phyloP scores from a whole-genome alignment of 148 eudicot genomes.

The Chenopodium formosanum region DNA sequence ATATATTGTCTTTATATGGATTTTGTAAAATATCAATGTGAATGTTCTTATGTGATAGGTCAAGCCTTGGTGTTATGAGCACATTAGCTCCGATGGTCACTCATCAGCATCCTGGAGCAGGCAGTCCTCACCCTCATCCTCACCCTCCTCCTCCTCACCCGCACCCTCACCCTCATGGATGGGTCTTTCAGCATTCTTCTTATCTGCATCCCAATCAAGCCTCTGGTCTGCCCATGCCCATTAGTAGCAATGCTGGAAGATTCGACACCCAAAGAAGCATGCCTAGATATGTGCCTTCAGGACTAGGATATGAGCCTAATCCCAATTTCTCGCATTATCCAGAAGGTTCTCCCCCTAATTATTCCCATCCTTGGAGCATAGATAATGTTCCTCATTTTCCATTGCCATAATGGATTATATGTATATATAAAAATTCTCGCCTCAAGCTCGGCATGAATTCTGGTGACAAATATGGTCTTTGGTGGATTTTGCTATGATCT shows the following conservation, averaged over 20 bases:
- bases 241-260: slow-evolving; percentile 17
- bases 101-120: slow-evolving; percentile 29
- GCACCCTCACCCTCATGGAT: slow-evolving; percentile 22
- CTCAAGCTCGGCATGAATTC: slow-evolving; percentile 25
- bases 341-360: slow-evolving; percentile 15
- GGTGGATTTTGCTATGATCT: slow-evolving; percentile 10
- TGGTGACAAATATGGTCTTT: slow-evolving; percentile 15
- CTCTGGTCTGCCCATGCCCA: slow-evolving; percentile 27
- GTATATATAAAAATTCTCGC: slow-evolving; percentile 2
- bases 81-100: slow-evolving; percentile 26
- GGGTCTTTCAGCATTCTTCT: slow-evolving; percentile 31
- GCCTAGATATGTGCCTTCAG: slow-evolving; percentile 24
- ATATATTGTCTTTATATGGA: neutral
- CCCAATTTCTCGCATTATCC: slow-evolving; percentile 23
- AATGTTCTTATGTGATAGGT: slow-evolving; percentile 18
- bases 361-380: slow-evolving; percentile 31
- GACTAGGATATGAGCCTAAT: slow-evolving; percentile 27
- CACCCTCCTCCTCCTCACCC: neutral
- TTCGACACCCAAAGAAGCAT: slow-evolving; percentile 30
- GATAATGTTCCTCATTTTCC: slow-evolving; percentile 30
- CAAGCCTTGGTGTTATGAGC: slow-evolving; percentile 32
- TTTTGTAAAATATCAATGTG: neutral
- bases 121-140: slow-evolving; percentile 11
- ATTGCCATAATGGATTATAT: slow-evolving; percentile 16
- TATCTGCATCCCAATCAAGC: slow-evolving; percentile 27